Percentiles rank a stretch among this genome's conserved stretches.
Evolutionary conservation across 148 eudicot species (phyloP).

Genomic region (Chenopodium suecicum): DNA sequence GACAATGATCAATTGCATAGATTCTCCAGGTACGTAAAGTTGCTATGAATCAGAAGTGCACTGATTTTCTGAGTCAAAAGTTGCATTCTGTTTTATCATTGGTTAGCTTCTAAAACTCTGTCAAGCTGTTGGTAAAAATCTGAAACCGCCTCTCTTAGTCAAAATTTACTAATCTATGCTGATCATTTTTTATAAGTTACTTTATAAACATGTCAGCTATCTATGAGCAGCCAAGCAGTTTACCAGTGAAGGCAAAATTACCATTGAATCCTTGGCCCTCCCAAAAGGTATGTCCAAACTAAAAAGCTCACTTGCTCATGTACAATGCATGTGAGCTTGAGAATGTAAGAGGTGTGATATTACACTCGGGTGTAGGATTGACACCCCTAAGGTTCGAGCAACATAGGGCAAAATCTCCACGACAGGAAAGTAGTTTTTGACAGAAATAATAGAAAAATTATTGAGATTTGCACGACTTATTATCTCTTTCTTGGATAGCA

Average conservation of each 20-base stretch:
- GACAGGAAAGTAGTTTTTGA: neutral
- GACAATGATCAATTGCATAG: neutral
- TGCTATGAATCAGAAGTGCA: constrained; percentile 11
- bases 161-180: neutral
- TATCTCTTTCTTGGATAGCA: constrained; percentile 9
- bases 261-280: no score
- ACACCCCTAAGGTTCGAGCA: no score
- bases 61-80: constrained; percentile 5
- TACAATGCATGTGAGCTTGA: no score
- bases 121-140: constrained; percentile 1
- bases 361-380: no score
- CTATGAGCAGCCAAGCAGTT: neutral
- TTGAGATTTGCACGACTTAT: constrained; percentile 3
- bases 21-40: neutral
- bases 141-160: neutral
- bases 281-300: no score
- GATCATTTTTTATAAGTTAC: neutral
- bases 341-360: no score
- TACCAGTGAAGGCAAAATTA: neutral
- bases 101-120: neutral
- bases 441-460: neutral
- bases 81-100: neutral
- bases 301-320: no score
- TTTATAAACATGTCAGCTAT: neutral
- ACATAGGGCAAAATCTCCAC: no score